Percentiles rank a stretch among this genome's conserved stretches.
Conservation (phyloP, 768 basidiomycete genomes). For the Cyclocybe aegerita region DNA sequence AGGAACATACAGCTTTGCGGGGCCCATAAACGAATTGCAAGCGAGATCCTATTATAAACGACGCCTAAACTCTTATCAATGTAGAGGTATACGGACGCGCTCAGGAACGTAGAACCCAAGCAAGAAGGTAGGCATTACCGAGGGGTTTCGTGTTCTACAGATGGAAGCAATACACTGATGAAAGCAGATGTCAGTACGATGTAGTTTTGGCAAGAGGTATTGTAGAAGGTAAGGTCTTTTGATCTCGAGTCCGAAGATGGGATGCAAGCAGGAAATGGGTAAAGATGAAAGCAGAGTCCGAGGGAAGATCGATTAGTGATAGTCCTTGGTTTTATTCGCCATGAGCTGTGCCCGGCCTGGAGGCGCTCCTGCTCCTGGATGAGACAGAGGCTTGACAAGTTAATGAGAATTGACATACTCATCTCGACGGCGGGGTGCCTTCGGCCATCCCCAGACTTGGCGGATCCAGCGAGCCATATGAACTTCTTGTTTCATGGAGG, state of each 20-base stretch:
- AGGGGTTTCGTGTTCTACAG: no score
- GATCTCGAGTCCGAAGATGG: no score
- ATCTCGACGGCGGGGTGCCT: slow-evolving; percentile 43
- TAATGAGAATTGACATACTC: slow-evolving; percentile 30
- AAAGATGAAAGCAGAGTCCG: neutral
- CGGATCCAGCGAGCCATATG: slow-evolving; percentile 90
- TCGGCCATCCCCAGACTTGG: slow-evolving; percentile 80
- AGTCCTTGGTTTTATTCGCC: slow-evolving; percentile 6
- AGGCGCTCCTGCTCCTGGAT: slow-evolving; percentile 18
- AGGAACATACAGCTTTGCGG: neutral
- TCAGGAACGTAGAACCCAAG: no score
- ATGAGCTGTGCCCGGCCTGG: slow-evolving; percentile 30
- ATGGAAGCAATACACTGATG: no score
- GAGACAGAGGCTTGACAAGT: neutral
- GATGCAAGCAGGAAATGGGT: neutral
- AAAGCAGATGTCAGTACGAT: no score
- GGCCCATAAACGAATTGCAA: no score
- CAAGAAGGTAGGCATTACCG: no score
- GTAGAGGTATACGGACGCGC: no score
- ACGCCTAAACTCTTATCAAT: no score
- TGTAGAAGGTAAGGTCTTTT: no score
- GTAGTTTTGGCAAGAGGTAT: no score
- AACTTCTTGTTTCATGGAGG: slow-evolving; percentile 76
- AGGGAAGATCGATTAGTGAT: neutral
- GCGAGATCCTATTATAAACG: no score